A percentile compares a stretch with the other conserved stretches of the same genome.
phyloP scores from a whole-genome alignment of 371 early-diverging fungal species.

The Encephalitozoon cuniculi region DNA sequence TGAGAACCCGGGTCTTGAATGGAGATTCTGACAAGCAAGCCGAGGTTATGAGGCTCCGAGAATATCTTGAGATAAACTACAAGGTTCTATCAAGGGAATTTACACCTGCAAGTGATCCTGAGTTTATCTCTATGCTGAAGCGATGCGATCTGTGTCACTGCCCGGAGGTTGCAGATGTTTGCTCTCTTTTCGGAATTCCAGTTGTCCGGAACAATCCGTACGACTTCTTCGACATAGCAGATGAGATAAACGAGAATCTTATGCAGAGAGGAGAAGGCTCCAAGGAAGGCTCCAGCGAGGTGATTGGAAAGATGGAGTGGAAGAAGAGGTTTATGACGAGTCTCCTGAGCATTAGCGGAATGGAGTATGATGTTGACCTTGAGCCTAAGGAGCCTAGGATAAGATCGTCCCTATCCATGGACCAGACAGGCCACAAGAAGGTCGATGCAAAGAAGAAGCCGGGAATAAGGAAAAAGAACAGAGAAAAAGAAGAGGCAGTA shows the following conservation, averaged over 20 bases:
- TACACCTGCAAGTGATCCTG: neutral
- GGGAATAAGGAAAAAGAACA: neutral
- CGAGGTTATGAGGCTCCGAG: neutral
- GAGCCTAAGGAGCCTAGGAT: neutral
- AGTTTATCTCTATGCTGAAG: neutral
- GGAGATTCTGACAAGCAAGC: neutral
- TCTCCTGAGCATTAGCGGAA: neutral
- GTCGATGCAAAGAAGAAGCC: neutral
- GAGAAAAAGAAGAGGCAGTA: neutral
- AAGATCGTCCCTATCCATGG: neutral
- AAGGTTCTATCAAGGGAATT: neutral
- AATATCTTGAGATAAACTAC: conserved; percentile 4
- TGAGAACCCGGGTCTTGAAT: neutral
- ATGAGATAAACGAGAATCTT: conserved; percentile 13
- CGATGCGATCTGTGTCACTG: neutral
- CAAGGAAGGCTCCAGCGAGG: neutral
- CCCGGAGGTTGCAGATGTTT: neutral
- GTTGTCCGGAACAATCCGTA: conserved; percentile 1
- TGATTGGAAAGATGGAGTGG: neutral
- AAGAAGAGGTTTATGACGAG: neutral
- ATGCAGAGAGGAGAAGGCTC: neutral
- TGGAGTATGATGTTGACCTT: neutral
- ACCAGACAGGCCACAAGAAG: neutral
- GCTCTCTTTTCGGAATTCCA: neutral
- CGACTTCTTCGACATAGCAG: conserved; percentile 21